A percentile compares a stretch with the other conserved stretches of the same genome.
These are phyloP conservation scores for Phytophthora sansomeana DNA, from an alignment of 352 stramenopile species.

Conservation along the genomic window DNA sequence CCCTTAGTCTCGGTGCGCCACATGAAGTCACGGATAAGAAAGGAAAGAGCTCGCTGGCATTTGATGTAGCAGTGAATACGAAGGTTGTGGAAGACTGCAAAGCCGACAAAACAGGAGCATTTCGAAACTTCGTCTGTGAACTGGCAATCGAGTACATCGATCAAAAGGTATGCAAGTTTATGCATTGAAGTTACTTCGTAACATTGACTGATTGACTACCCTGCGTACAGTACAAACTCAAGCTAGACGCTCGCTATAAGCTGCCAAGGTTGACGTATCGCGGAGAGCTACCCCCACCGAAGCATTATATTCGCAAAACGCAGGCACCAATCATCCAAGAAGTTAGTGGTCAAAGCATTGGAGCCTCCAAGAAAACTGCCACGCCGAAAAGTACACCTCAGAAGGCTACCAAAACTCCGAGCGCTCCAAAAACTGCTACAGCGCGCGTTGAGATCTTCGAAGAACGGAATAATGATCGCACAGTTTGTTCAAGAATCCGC, in stretches of 20 bases:
- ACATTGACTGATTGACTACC: neutral
- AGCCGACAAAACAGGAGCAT: constrained; percentile 68
- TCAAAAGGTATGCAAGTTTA: constrained; percentile 58
- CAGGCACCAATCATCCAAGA: constrained; percentile 81
- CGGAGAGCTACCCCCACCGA: constrained; percentile 66
- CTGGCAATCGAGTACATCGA: constrained; percentile 85
- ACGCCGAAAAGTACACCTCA: constrained; percentile 15
- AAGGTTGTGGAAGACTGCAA: constrained; percentile 77
- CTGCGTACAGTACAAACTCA: constrained; percentile 72
- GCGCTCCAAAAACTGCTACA: constrained; percentile 38
- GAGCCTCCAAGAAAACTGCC: constrained; percentile 19
- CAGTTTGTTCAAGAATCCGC: constrained; percentile 41
- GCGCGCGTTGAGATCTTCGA: constrained; percentile 55
- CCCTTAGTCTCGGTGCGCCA: constrained; percentile 69
- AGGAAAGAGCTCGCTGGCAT: constrained; percentile 62
- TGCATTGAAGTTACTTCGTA: neutral
- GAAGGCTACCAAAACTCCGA: constrained; percentile 2
- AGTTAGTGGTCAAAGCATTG: constrained; percentile 30
- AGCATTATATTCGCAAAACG: constrained; percentile 84
- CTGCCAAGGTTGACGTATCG: constrained; percentile 75
- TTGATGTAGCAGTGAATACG: constrained; percentile 84
- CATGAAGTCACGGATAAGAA: constrained; percentile 85
- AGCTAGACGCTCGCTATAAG: constrained; percentile 80
- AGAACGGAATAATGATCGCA: constrained; percentile 22
- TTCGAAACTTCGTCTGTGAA: constrained; percentile 87